These are phyloP conservation scores for Epichloe baconii DNA, from an alignment of 2,329 filamentous ascomycete genomes.

Conservation along the genomic window DNA sequence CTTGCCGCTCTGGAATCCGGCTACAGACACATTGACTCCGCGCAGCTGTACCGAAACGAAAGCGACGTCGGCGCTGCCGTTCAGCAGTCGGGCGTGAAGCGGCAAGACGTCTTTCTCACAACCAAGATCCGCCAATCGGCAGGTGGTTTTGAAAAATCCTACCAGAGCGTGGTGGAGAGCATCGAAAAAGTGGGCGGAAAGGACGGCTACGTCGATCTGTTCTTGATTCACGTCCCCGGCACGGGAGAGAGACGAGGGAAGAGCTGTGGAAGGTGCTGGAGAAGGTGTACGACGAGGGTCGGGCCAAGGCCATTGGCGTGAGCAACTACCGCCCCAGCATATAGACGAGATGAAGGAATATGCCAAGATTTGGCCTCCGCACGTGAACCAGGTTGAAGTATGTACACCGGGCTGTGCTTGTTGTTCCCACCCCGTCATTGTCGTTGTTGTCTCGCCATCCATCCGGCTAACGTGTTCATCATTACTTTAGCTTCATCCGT, in stretches of 20 bases:
- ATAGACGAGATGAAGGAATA: slow-evolving; percentile 55
- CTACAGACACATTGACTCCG: slow-evolving; percentile 54
- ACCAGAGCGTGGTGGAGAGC: slow-evolving; percentile 45
- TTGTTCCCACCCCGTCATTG: background rate
- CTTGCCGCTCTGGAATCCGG: slow-evolving; percentile 42
- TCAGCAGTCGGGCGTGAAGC: slow-evolving; percentile 38
- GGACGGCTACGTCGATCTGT: slow-evolving; percentile 56
- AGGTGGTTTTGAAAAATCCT: slow-evolving; percentile 40
- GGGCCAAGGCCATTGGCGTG: slow-evolving; percentile 53
- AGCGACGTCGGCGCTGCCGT: slow-evolving; percentile 51
- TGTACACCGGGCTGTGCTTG: slow-evolving; percentile 8
- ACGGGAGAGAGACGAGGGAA: slow-evolving; percentile 39
- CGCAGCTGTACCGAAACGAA: slow-evolving; percentile 54
- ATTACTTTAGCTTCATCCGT: slow-evolving; percentile 49
- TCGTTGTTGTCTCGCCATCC: background rate
- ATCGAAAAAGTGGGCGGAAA: slow-evolving; percentile 45
- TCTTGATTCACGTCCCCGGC: slow-evolving; percentile 54
- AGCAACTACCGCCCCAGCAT: slow-evolving; percentile 56
- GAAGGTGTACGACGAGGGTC: slow-evolving; percentile 44
- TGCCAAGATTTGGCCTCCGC: slow-evolving; percentile 55
- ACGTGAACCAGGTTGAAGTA: slow-evolving; percentile 63
- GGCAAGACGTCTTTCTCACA: slow-evolving; percentile 53
- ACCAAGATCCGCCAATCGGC: slow-evolving; percentile 47
- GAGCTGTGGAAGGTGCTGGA: slow-evolving; percentile 56
- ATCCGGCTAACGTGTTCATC: too few species aligned